Conservation (phyloP, 176 grass and related monocot genomes). For the Zoysia pacifica region DNA sequence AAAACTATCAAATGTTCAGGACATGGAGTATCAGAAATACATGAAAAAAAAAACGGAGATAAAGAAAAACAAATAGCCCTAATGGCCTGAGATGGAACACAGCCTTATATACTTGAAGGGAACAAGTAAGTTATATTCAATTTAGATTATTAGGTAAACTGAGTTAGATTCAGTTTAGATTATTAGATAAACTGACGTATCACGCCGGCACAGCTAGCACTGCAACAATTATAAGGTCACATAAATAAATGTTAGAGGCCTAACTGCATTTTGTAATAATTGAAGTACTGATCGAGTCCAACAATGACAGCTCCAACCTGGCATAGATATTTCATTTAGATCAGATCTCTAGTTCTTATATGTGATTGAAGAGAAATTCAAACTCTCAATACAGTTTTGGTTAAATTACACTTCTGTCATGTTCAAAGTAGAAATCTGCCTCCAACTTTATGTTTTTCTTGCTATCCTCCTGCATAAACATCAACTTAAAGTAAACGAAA, state of each 20-base stretch:
- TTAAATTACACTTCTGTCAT: conserved; percentile 81
- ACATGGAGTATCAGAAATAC: conserved; percentile 20
- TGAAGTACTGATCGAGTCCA: conserved; percentile 96
- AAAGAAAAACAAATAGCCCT: not conserved
- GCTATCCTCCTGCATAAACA: conserved; percentile 72
- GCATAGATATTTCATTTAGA: conserved; percentile 42
- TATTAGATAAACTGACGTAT: conserved; percentile 11
- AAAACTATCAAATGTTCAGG: conserved; percentile 21
- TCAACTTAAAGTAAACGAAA: not conserved
- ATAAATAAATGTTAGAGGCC: conserved; percentile 28
- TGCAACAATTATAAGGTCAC: conserved; percentile 34
- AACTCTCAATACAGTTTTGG: conserved; percentile 33
- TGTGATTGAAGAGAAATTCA: not conserved
- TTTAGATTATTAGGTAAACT: conserved; percentile 5
- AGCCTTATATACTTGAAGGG: not conserved
- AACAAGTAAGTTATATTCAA: not conserved
- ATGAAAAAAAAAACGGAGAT: not conserved
- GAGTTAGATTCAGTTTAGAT: not conserved
- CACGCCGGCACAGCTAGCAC: conserved; percentile 29
- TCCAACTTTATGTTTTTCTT: conserved; percentile 76
- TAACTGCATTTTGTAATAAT: conserved; percentile 96
- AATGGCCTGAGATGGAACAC: not conserved
- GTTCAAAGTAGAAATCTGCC: conserved; percentile 72
- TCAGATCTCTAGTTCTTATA: not conserved
- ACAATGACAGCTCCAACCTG: conserved; percentile 94